Percentiles rank a stretch among this genome's conserved stretches.
These are phyloP conservation scores for Silene coronaria DNA, from an alignment of 179 eudicot species.

Conservation along the genomic window DNA sequence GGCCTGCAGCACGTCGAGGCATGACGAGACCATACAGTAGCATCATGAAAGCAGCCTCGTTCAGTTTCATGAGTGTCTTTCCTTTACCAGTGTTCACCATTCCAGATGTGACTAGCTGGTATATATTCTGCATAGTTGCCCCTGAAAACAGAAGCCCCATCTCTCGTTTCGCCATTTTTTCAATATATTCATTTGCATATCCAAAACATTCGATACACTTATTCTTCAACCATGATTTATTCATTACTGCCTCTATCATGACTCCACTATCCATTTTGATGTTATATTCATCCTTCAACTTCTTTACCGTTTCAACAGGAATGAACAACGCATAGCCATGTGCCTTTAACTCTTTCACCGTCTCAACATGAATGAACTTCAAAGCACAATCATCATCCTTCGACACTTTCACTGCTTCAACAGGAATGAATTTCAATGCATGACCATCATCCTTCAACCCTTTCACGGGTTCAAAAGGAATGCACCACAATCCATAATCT, in stretches of 20 bases:
- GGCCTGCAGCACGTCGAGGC: neutral
- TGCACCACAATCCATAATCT: neutral
- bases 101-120: neutral
- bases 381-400: neutral
- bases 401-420: neutral
- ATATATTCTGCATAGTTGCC: neutral
- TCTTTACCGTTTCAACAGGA: neutral
- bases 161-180: neutral
- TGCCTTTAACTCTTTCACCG: neutral
- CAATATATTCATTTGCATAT: neutral
- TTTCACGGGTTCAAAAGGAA: too few species aligned
- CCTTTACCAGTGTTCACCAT: neutral
- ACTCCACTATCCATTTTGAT: neutral
- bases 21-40: neutral
- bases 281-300: neutral
- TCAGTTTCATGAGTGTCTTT: neutral
- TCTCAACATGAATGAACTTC: neutral
- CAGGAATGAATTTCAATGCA: neutral
- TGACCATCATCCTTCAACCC: neutral
- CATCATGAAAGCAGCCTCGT: neutral
- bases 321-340: neutral
- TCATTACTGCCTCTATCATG: neutral
- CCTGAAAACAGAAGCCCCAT: neutral
- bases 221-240: neutral
- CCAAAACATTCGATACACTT: too few species aligned